Base-by-base conservation (phyloP, 495 filamentous ascomycete species). In the Evernia prunastri region DNA sequence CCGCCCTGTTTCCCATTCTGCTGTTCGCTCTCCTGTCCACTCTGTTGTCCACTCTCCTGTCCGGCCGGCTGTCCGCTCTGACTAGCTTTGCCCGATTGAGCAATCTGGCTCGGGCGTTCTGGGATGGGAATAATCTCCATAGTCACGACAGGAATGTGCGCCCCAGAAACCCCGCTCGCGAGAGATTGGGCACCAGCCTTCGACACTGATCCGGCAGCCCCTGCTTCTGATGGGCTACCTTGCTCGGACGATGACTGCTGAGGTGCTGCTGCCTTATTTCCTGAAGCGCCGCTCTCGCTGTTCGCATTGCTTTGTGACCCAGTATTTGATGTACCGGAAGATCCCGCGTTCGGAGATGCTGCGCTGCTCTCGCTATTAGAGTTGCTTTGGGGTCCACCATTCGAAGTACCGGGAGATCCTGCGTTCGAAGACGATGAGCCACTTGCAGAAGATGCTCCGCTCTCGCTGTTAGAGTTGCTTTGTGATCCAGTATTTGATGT, bases 81-180 rank as follows among this genome's bases (percentile, higher is more conserved):
- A 4, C 7, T 4, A 2, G 6, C 31, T 0, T 25, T 61, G 25
- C 37, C 43, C 25, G 42, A 33, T 20, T 56, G 42, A 35, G 61
- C 61, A n/a, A 40, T 47, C 25, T 58, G 51, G 49, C 54, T 63
- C 49, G 54, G 63, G 20, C 45, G 54, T 31, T 47, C 29, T 17
- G 60, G 63, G 17, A 61, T 36, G 23, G 63, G 63, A 17, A 66
- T 49, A 20, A 66, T 37, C 2, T 59, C 60, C 58, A 66, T 54
- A 25, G 63, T 66, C 39, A 35, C 45, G 39, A 66, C 49, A 12
- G 56, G 43, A 33, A 53, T 33, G 31, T 42, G 29, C 7, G 33
- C 17, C 20, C 49, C 39, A 7, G 43, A 27, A 25, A 47, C 39
- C 25, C 20, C 27, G 35, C 49, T 65, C 23, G 43, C 33, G 25